A percentile compares a stretch with the other conserved stretches of the same genome.
Conservation (phyloP, 768 basidiomycete genomes). For the Suillus placidus region DNA sequence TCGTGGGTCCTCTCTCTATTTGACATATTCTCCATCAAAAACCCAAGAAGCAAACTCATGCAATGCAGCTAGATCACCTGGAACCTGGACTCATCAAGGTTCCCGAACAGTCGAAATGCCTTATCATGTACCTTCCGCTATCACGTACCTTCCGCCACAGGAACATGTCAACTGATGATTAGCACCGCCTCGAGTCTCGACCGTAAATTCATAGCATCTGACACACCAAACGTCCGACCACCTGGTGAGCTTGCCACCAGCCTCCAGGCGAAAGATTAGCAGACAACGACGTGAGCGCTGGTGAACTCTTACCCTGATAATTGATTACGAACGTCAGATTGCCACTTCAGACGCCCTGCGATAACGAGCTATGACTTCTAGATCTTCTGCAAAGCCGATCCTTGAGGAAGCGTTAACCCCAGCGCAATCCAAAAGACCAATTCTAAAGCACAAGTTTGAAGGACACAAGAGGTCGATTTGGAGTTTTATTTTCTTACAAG, state of each 20-base stretch:
- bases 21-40: background rate
- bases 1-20: background rate
- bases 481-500: background rate
- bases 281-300: background rate
- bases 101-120: background rate
- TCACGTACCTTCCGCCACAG: background rate
- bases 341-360: background rate
- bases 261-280: background rate
- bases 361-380: background rate
- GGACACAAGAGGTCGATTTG: background rate
- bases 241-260: background rate
- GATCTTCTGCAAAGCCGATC: background rate
- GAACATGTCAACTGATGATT: background rate
- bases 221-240: background rate
- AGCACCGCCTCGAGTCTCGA: background rate
- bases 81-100: background rate
- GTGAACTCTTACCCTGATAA: background rate
- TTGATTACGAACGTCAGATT: background rate
- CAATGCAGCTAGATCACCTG: background rate
- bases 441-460: background rate
- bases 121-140: background rate
- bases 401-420: background rate
- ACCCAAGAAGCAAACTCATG: background rate
- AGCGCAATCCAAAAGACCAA: background rate
- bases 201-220: background rate